Conservation (phyloP, 306 rosid genomes). For the Oemleria cerasiformis region DNA sequence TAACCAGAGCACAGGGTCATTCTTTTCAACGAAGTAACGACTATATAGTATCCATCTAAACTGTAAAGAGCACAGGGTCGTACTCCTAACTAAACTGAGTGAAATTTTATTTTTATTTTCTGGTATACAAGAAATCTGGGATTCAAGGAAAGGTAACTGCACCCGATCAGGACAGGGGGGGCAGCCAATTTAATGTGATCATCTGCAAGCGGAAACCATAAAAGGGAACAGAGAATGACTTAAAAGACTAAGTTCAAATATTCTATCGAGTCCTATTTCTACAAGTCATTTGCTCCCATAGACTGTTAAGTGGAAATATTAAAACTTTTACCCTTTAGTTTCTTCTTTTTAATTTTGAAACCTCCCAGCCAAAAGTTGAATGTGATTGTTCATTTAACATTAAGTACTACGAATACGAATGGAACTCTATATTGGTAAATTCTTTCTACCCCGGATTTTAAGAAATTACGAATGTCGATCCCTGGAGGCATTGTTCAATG, state of each 20-base stretch:
- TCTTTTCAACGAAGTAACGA: background rate
- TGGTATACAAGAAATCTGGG: background rate
- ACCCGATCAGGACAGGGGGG: too few relatives aligned
- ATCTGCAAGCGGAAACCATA: too few relatives aligned
- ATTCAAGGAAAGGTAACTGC: too few relatives aligned
- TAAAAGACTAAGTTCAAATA: background rate
- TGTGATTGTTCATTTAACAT: background rate
- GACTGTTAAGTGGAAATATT: background rate
- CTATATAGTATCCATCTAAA: background rate
- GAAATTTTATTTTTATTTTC: background rate
- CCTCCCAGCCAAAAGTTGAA: background rate
- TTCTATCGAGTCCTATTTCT: background rate
- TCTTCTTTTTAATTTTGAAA: background rate
- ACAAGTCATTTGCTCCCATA: background rate
- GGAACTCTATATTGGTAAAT: background rate
- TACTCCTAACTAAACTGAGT: background rate
- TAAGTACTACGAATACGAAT: background rate
- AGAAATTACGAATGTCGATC: too few relatives aligned
- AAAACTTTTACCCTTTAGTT: background rate
- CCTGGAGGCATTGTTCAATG: too few relatives aligned
- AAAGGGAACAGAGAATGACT: too few relatives aligned
- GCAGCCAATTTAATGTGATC: too few relatives aligned
- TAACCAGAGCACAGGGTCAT: background rate
- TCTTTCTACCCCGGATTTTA: background rate
- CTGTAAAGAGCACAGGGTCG: too few relatives aligned